A percentile compares a stretch with the other conserved stretches of the same genome.
These are phyloP conservation scores for Nicotiana rustica DNA, from an alignment of 305 asterid genomes.

Conservation along the genomic window DNA sequence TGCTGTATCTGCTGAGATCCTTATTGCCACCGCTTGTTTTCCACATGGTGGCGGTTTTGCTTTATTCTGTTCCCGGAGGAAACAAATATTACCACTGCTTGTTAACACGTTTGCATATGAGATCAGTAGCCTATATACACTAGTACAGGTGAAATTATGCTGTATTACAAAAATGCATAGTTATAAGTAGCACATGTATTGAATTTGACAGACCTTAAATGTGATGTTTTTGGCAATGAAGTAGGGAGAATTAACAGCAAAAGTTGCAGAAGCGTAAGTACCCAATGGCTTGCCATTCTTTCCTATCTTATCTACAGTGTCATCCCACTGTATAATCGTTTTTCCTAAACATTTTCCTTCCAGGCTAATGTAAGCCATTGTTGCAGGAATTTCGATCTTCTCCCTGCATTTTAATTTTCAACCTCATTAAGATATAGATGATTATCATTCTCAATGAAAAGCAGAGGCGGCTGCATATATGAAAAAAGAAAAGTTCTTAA, in stretches of 20 bases:
- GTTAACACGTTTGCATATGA: too few species aligned
- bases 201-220: slow-evolving; percentile 56
- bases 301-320: slow-evolving; percentile 67
- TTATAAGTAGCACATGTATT: not conserved
- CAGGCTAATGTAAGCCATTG: slow-evolving; percentile 72
- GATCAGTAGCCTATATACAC: too few species aligned
- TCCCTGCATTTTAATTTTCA: slow-evolving; percentile 53
- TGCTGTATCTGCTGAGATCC: slow-evolving; percentile 85
- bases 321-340: slow-evolving; percentile 77
- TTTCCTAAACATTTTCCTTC: slow-evolving; percentile 63
- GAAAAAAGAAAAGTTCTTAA: too few species aligned
- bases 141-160: too few species aligned
- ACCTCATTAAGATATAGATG: not conserved
- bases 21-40: slow-evolving; percentile 91
- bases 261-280: slow-evolving; percentile 85
- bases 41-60: slow-evolving; percentile 71
- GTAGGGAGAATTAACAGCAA: slow-evolving; percentile 82
- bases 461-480: too few species aligned
- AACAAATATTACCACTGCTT: too few species aligned
- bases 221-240: slow-evolving; percentile 78
- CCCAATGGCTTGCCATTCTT: slow-evolving; percentile 63
- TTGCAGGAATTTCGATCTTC: slow-evolving; percentile 77
- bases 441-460: too few species aligned
- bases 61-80: slow-evolving; percentile 58
- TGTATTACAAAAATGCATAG: too few species aligned